These are phyloP conservation scores for Pyrenophora graminea DNA, from an alignment of 2,329 filamentous ascomycete genomes.

Conservation along the genomic window DNA sequence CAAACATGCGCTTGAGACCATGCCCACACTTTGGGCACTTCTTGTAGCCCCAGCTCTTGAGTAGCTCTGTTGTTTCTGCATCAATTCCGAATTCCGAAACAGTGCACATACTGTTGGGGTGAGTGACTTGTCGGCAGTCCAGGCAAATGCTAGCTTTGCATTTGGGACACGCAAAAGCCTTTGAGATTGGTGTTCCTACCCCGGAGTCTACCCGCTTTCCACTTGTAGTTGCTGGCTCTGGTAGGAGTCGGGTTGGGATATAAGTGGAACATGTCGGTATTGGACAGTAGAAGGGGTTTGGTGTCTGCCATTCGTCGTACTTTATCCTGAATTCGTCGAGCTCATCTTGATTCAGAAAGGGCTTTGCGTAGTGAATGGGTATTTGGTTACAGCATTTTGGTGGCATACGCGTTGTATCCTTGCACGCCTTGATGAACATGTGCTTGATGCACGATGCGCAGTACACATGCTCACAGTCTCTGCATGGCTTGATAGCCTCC, in stretches of 20 bases:
- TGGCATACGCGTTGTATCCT: constrained; percentile 50
- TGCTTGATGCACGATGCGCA: constrained; percentile 46
- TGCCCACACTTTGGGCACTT: constrained; percentile 55
- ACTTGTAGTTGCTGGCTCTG: constrained; percentile 12
- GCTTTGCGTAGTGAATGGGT: constrained; percentile 48
- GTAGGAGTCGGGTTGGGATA: constrained; percentile 42
- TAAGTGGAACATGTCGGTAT: constrained; percentile 55
- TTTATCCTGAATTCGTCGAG: constrained; percentile 46
- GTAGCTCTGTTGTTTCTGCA: constrained; percentile 42
- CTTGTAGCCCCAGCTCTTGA: constrained; percentile 54
- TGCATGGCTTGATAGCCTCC: constrained; percentile 37
- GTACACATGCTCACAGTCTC: constrained; percentile 34
- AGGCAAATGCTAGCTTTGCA: constrained; percentile 52
- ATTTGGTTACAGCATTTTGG: constrained; percentile 53
- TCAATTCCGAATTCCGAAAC: constrained; percentile 39
- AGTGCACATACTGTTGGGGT: constrained; percentile 45
- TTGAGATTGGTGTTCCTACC: constrained; percentile 26
- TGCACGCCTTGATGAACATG: constrained; percentile 50
- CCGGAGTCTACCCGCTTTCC: constrained; percentile 35
- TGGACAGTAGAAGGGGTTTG: constrained; percentile 56
- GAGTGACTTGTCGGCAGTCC: constrained; percentile 50
- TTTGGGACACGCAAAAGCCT: constrained; percentile 49
- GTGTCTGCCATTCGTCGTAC: constrained; percentile 55
- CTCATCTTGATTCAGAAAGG: constrained; percentile 44
- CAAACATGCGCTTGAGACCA: constrained; percentile 55